phyloP scores from a whole-genome alignment of 495 filamentous ascomycete species.

The Pyrenopolyporus hunteri region DNA sequence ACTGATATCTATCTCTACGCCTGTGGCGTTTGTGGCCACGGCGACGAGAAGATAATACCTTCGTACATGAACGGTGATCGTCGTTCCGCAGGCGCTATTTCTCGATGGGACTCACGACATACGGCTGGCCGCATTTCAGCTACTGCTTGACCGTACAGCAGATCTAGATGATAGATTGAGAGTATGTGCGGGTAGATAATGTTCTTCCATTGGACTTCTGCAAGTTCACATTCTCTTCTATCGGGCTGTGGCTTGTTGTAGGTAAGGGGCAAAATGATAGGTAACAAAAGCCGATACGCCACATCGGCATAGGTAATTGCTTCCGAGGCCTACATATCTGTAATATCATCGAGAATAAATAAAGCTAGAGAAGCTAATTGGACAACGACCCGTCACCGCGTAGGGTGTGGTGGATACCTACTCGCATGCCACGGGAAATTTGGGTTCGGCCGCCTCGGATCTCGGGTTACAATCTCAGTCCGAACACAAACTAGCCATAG shows the following conservation, averaged over 20 bases:
- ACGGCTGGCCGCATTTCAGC: background rate
- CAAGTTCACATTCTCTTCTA: background rate
- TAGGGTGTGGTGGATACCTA: slow-evolving; percentile 26
- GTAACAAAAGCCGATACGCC: background rate
- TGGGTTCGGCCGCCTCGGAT: slow-evolving; percentile 25
- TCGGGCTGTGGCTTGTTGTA: background rate
- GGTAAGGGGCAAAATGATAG: background rate
- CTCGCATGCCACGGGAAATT: slow-evolving; percentile 18
- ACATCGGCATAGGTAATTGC: background rate
- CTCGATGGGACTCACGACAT: background rate
- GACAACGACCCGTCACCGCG: slow-evolving; percentile 1
- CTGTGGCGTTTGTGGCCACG: too few species aligned
- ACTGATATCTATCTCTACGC: too few species aligned
- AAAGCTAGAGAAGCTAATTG: slow-evolving; percentile 11
- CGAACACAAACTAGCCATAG: slow-evolving; percentile 27
- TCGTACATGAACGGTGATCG: too few species aligned
- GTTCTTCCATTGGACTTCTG: background rate
- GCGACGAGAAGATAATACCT: too few species aligned
- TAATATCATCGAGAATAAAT: slow-evolving; percentile 14
- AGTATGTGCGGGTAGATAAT: background rate
- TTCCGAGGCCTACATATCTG: background rate
- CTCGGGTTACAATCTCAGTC: slow-evolving; percentile 24
- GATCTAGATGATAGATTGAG: background rate
- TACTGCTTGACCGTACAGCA: background rate
- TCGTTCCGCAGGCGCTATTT: too few species aligned